Base-by-base conservation (phyloP, 257 asterid genomes). In the Echium plantagineum region DNA sequence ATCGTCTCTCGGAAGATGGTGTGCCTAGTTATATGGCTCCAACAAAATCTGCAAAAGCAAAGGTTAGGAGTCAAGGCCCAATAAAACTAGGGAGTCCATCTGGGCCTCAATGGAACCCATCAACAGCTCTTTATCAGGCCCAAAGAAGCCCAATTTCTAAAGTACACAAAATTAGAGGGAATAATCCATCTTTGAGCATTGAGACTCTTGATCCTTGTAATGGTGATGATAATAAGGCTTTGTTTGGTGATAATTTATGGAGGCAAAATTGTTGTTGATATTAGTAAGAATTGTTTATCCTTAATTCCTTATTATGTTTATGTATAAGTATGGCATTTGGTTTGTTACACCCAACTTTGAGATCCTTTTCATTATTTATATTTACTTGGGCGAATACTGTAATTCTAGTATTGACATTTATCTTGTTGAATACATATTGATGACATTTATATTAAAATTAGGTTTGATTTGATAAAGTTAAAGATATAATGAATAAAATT, bases 21-120 rank as follows among this genome's bases (percentile, higher is more conserved):
- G 55, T 67, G 32, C 98, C 98, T 0, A 85, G 96, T 66, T 91
- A 83, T 65, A 87, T 91, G 98, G 86, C 88, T 74, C 88, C 87
- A 5, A 91, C 98, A 13, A 77, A 87, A 63, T 87, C 98, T 0
- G 90, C 98, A 0, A 87, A 83, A 61, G 96, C 98, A 0, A 91
- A 87, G 74, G 88, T 76, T 4, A 61, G 84, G 15, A 52, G 61
- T 31, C 91, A 78, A 63, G 89, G 82, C 69, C 70, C 75, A 2
- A 20, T 31, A 4, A 81, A 69, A 63, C 80, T 70, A 22, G 75
- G 72, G 0, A 71, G 80, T 83, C 80, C 86, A 16, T 61, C 72
- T 7, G 42, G 70, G 3, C 65, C 52, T 21, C 83, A 75, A 9
- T 85, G 90, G 94, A 85, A 85, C 73, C 51, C 74, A 8, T 78